A percentile compares a stretch with the other conserved stretches of the same genome.
phyloP scores from a whole-genome alignment of 2,329 filamentous ascomycete species.

The Phaeomoniella chlamydospora region DNA sequence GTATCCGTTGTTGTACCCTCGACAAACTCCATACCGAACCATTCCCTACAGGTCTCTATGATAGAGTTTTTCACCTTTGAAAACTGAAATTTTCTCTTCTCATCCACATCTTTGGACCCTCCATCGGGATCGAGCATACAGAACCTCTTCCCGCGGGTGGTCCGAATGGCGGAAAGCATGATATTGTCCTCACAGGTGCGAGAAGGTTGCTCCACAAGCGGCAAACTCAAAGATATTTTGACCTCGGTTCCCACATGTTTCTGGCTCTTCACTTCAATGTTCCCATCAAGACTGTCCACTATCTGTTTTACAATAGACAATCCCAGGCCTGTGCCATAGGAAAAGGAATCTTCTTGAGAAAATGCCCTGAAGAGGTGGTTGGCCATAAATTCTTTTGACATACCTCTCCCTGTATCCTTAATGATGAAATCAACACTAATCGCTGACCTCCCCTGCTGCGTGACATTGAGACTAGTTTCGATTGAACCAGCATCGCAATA shows the following conservation, averaged over 20 bases:
- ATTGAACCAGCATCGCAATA: slow-evolving; percentile 29
- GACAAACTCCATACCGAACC: slow-evolving; percentile 3
- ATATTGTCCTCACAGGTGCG: not conserved
- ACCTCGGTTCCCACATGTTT: slow-evolving; percentile 12
- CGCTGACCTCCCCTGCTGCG: slow-evolving; percentile 7
- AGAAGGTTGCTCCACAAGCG: slow-evolving; percentile 1
- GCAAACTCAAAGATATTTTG: not conserved
- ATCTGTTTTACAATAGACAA: slow-evolving; percentile 39
- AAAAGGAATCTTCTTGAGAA: slow-evolving; percentile 41
- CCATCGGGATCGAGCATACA: slow-evolving; percentile 2
- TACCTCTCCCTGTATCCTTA: slow-evolving; percentile 16
- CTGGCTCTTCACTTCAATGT: slow-evolving; percentile 14
- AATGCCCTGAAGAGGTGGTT: slow-evolving; percentile 39
- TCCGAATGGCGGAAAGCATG: slow-evolving; percentile 1
- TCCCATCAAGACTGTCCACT: slow-evolving; percentile 13
- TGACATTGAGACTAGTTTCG: slow-evolving; percentile 17
- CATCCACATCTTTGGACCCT: not conserved
- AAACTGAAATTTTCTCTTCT: not conserved
- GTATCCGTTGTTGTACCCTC: not conserved
- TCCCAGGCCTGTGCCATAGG: slow-evolving; percentile 44
- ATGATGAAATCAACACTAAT: slow-evolving; percentile 9
- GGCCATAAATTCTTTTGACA: slow-evolving; percentile 12
- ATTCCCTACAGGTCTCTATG: slow-evolving; percentile 2
- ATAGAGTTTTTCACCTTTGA: slow-evolving; percentile 3
- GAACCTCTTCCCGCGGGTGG: slow-evolving; percentile 2